These are phyloP conservation scores for Toxoplasma gondii DNA, from an alignment of 169 alveolate genomes.

Conservation along the genomic window DNA sequence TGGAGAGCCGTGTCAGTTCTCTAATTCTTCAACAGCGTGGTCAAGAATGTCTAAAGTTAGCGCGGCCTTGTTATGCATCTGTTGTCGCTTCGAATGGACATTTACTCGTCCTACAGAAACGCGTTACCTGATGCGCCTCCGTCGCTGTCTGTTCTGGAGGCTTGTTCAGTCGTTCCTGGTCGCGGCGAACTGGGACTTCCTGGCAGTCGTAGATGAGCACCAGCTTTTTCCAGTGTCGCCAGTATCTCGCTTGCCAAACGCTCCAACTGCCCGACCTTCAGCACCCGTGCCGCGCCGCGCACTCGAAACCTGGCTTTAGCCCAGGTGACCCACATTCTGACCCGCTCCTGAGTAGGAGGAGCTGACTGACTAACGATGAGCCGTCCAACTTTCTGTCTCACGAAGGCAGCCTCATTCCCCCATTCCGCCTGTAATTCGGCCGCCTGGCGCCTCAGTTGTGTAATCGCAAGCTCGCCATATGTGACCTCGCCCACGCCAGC, in stretches of 20 bases:
- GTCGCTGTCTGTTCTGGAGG: no score
- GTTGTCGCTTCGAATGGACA: no score
- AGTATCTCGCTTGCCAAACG: background rate
- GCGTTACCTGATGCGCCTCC: no score
- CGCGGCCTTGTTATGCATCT: no score
- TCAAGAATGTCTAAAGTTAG: no score
- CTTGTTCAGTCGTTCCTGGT: no score
- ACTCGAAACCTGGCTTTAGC: background rate
- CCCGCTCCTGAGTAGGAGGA: background rate
- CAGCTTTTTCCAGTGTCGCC: no score
- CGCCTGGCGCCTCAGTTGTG: background rate
- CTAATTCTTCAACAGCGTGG: no score
- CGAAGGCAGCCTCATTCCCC: background rate
- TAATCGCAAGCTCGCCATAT: background rate
- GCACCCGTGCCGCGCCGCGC: background rate
- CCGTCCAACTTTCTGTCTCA: background rate
- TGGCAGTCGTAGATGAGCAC: no score
- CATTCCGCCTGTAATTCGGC: background rate
- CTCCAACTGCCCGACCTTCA: background rate
- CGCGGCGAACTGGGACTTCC: no score
- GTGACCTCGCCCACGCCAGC: background rate
- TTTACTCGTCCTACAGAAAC: no score
- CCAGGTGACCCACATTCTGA: background rate
- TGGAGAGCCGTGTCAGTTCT: no score
- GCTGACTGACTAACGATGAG: background rate